These are phyloP conservation scores for Closterium sp. DNA, from an alignment of 139 green algal genomes.

Conservation along the genomic window DNA sequence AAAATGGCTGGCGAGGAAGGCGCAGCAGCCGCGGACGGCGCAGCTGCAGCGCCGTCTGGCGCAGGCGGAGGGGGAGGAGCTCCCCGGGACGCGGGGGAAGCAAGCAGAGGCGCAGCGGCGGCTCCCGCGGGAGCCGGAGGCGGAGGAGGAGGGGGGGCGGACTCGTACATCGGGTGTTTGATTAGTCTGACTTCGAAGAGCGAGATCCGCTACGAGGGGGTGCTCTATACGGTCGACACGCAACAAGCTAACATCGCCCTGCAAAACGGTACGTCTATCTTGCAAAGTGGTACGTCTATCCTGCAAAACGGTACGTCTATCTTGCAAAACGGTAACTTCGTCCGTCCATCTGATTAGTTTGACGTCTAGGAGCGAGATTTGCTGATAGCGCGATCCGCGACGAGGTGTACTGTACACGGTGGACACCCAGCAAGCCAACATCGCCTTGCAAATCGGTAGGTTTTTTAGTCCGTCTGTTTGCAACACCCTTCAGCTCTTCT, in stretches of 20 bases:
- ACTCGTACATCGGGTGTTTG: slow-evolving; percentile 68
- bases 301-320: too few species aligned
- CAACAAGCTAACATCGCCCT: slow-evolving; percentile 83
- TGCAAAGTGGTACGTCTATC: too few species aligned
- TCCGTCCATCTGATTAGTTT: slow-evolving; percentile 78
- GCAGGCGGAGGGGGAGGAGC: not conserved
- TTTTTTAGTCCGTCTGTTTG: too few species aligned
- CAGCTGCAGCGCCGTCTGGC: not conserved
- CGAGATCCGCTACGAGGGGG: slow-evolving; percentile 89
- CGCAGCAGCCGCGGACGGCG: not conserved
- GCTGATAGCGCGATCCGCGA: too few species aligned
- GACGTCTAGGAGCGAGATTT: slow-evolving; percentile 78
- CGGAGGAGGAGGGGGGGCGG: slow-evolving; percentile 18
- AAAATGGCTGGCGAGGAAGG: not conserved
- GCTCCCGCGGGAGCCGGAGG: not conserved
- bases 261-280: slow-evolving; percentile 65
- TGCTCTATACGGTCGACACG: slow-evolving; percentile 85
- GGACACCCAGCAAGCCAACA: slow-evolving; percentile 81
- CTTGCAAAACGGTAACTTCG: too few species aligned
- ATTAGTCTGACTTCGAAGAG: slow-evolving; percentile 83
- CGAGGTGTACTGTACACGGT: slow-evolving; percentile 83
- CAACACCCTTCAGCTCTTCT: too few species aligned
- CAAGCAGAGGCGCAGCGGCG: not conserved
- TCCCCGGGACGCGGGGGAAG: not conserved
- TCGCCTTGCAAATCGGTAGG: slow-evolving; percentile 78